Base-by-base conservation (phyloP, 345 rosid genomes). In the Hibiscus tridactylites region DNA sequence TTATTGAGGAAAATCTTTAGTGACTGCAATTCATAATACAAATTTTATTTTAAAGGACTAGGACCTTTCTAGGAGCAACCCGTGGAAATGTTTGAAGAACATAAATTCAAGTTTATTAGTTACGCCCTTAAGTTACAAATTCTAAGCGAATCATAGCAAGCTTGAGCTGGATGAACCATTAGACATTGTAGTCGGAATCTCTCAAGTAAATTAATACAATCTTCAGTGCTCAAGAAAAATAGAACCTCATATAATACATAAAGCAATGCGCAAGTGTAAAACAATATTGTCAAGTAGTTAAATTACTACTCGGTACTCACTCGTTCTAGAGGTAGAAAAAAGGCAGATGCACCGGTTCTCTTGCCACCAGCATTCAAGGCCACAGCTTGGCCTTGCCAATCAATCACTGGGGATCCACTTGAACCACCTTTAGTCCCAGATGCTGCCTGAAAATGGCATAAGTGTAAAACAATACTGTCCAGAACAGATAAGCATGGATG, bases 361-460 rank as follows among this genome's bases (percentile, higher is more conserved):
- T 89, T 92, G 90, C 97, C 77, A 71, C 97, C 99, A 63, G 99
- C 99, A 88, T 92, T 95, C 82, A 95, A 82, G 61, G 97, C 99
- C 78, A 95, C 97, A 19, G 96, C 97, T 81, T 89, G 87, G 63
- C 97, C 99, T 86, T 88, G 92, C 85, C 92, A 85, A 83, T 95
- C 93, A 80, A 95, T 89, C 76, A 92, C 96, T 3, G 97, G 97
- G 75, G 99, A 95, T 75, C 99, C 99, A 83, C 99, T 95, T 74
- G 99, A 95, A 65, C 99, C 99, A 77, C 96, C 93, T 80, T 89
- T 92, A 24, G 97, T 92, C 71, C 99, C 99, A 9, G 96, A 92
- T 68, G 97, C 99, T 71, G 99, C 99, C 99, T 92, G 79, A 56
- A 77, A 79, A 33, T 71, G 68, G 74, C 71, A 16, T 65, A 33